Conservation (phyloP, 1,139 yeast species). For the Geotrichum carabidarum region DNA sequence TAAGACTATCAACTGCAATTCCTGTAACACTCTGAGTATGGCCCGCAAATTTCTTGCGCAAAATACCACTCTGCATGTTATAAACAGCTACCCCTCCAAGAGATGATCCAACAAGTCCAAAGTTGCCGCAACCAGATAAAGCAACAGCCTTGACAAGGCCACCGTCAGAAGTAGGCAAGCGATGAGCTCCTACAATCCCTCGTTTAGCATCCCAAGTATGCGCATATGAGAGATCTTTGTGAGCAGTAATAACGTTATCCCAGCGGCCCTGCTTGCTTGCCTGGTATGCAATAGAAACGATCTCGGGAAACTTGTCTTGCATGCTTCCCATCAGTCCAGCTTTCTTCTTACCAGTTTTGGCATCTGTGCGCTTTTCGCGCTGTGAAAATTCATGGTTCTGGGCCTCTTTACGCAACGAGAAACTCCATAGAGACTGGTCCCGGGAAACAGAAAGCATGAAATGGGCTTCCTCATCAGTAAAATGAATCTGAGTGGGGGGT, state of each 20-base stretch:
- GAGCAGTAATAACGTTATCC: slow-evolving; percentile 93
- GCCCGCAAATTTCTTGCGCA: slow-evolving; percentile 55
- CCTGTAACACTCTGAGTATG: slow-evolving; percentile 87
- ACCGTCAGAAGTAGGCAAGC: slow-evolving; percentile 65
- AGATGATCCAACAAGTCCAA: slow-evolving; percentile 88
- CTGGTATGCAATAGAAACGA: slow-evolving; percentile 66
- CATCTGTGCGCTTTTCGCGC: slow-evolving; percentile 40
- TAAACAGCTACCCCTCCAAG: slow-evolving; percentile 83
- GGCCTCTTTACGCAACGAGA: slow-evolving; percentile 90
- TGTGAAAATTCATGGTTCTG: slow-evolving; percentile 94
- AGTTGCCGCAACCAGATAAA: slow-evolving; percentile 90
- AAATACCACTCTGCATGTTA: slow-evolving; percentile 83
- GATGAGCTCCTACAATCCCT: slow-evolving; percentile 75
- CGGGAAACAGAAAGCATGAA: slow-evolving; percentile 80
- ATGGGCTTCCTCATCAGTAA: slow-evolving; percentile 79
- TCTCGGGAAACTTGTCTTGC: slow-evolving; percentile 70
- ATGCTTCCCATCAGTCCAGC: slow-evolving; percentile 40
- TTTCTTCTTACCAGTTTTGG: slow-evolving; percentile 49
- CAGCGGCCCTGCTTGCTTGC: slow-evolving; percentile 82
- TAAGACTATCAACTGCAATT: slow-evolving; percentile 82
- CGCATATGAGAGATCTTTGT: slow-evolving; percentile 76
- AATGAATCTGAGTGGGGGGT: slow-evolving; percentile 74
- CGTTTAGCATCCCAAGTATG: slow-evolving; percentile 87
- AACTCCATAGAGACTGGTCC: slow-evolving; percentile 84
- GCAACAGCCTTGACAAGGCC: slow-evolving; percentile 78